Evolutionary conservation across 208 protist species (phyloP), one percentile per base, ranked within the genome.

Genomic region (Acanthamoeba divionensis): DNA sequence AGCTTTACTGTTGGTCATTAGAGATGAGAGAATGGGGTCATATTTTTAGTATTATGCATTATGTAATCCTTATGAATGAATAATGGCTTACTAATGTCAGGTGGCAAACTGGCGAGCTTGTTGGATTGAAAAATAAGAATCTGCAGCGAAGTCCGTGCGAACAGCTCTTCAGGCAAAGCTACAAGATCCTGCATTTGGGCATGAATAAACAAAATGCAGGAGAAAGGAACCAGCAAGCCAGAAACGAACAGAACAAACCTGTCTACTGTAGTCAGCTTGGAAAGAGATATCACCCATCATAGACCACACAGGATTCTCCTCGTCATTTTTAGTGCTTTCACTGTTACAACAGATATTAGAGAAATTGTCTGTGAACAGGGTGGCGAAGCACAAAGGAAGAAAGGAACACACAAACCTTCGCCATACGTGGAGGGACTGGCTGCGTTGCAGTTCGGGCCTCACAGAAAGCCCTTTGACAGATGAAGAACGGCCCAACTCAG

Each of bases 281-380:
- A 83, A 83, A 54, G 73, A 63, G 50, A 47, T 83, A 36, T 83
- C 73, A 9, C 73, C 73, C 73, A 83, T 83, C 73, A 83, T 83
- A 3, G 73, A 60, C 73, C 73, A 83, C n/a, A 83, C 3, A 12
- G 73, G 73, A 0, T 26, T 36, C 24, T 83, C 73, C n/a, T 83
- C 73, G 47, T 83, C 73, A n/a, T 44, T 83, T 41, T 36, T 26
- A 9, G 21, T 31, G 45, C n/a, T n/a, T n/a, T 83, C 73, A 54
- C 73, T 83, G n/a, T 8, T 9, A 31, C 26, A 75, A n/a, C n/a
- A n/a, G n/a, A n/a, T n/a, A n/a, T n/a, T n/a, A n/a, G n/a, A n/a
- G n/a, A n/a, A n/a, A n/a, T n/a, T n/a, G n/a, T n/a, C n/a, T n/a
- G n/a, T n/a, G n/a, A n/a, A n/a, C n/a, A n/a, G n/a, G n/a, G n/a